These are phyloP conservation scores for Paramyrothecium sp. DNA, from an alignment of 2,329 filamentous ascomycete genomes.

Conservation along the genomic window DNA sequence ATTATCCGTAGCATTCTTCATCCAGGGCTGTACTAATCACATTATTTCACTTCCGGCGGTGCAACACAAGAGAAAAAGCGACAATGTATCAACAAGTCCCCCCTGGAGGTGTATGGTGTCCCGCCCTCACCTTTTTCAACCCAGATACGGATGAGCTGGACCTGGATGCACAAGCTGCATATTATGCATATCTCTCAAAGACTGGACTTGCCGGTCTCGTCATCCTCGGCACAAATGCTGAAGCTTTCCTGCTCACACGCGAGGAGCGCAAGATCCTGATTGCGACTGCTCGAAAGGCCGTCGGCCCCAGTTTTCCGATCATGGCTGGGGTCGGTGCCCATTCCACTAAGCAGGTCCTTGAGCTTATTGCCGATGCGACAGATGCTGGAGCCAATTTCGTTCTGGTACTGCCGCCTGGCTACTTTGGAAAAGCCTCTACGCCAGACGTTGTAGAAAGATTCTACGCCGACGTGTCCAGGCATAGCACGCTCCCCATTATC, in stretches of 20 bases:
- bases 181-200: slow-evolving; percentile 48
- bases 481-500: slow-evolving; percentile 54
- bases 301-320: slow-evolving; percentile 84
- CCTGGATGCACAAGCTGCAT: slow-evolving; percentile 44
- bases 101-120: slow-evolving; percentile 43
- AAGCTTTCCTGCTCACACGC: slow-evolving; percentile 57
- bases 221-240: slow-evolving; percentile 54
- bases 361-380: slow-evolving; percentile 57
- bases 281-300: slow-evolving; percentile 64
- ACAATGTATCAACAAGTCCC: slow-evolving; percentile 14
- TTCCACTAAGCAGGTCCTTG: slow-evolving; percentile 61
- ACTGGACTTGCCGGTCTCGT: slow-evolving; percentile 51
- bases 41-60: no score
- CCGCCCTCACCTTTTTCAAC: slow-evolving; percentile 55
- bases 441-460: slow-evolving; percentile 57
- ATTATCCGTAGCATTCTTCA: no score
- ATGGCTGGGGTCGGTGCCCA: slow-evolving; percentile 71
- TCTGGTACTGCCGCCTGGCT: slow-evolving; percentile 60
- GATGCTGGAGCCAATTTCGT: slow-evolving; percentile 61
- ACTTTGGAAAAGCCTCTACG: slow-evolving; percentile 63
- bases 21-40: no score
- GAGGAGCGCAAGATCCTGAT: slow-evolving; percentile 57
- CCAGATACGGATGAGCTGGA: slow-evolving; percentile 46
- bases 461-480: slow-evolving; percentile 53
- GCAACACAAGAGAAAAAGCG: neutral